phyloP scores from a whole-genome alignment of 805 yeast genomes.

The Candida coleopterorum region DNA sequence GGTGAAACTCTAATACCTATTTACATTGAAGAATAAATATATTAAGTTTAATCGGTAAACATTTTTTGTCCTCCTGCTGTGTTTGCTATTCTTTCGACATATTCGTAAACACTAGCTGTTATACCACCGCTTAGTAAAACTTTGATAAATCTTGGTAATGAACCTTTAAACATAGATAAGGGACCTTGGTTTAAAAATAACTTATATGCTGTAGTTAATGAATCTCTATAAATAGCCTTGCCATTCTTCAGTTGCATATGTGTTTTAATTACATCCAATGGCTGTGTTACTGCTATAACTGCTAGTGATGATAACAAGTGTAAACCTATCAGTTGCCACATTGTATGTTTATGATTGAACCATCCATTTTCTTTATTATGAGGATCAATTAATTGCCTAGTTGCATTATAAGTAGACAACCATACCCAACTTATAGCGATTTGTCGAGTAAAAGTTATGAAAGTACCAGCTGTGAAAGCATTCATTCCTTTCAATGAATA shows the following conservation, averaged over 20 bases:
- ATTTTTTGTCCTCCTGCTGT: conserved; percentile 30
- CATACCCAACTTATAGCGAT: conserved; percentile 73
- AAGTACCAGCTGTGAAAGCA: conserved; percentile 79
- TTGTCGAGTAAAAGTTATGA: conserved; percentile 81
- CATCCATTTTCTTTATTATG: conserved; percentile 32
- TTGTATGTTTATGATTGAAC: conserved; percentile 42
- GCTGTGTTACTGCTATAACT: conserved; percentile 78
- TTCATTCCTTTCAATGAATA: conserved; percentile 65
- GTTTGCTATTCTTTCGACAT: conserved; percentile 27
- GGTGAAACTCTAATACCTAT: conserved; percentile 50
- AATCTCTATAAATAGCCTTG: conserved; percentile 52
- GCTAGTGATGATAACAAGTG: conserved; percentile 58
- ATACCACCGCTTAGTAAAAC: conserved; percentile 39
- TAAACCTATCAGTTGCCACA: conserved; percentile 46
- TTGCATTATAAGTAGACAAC: conserved; percentile 74
- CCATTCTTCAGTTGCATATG: conserved; percentile 78
- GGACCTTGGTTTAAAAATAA: conserved; percentile 30
- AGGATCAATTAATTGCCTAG: conserved; percentile 67
- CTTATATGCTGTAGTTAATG: conserved; percentile 44
- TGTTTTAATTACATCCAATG: conserved; percentile 82
- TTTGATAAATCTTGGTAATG: conserved; percentile 36
- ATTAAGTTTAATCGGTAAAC: conserved; percentile 16
- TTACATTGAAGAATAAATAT: conserved; percentile 20
- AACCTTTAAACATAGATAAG: conserved; percentile 29
- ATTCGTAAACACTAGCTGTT: conserved; percentile 34